Conservation (phyloP, 2,329 filamentous ascomycete species). For the Ophiostoma pallidulum region DNA sequence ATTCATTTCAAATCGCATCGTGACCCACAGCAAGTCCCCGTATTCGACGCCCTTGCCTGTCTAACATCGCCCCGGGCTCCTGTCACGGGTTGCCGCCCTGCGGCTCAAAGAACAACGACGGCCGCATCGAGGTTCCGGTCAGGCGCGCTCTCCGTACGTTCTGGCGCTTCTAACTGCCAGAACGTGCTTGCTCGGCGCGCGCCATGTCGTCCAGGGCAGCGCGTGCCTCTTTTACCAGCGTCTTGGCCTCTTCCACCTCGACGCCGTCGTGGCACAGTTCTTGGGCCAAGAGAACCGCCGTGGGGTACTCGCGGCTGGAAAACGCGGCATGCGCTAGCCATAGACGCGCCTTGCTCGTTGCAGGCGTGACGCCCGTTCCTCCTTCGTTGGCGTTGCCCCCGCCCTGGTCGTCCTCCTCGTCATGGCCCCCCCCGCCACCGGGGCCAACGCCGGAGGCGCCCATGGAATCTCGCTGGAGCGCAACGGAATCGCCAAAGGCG, state of each 20-base stretch:
- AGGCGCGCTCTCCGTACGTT: neutral
- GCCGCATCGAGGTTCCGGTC: neutral
- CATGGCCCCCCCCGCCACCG: conserved; percentile 27
- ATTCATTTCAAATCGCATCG: neutral
- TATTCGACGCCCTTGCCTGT: too few relatives aligned
- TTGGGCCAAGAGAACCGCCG: conserved; percentile 71
- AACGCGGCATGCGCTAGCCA: conserved; percentile 86
- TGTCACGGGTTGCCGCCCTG: neutral
- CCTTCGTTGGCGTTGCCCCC: conserved; percentile 17
- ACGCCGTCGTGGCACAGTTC: conserved; percentile 93
- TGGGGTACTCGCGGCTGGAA: conserved; percentile 61
- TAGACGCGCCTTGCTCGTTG: conserved; percentile 84
- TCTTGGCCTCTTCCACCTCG: conserved; percentile 95
- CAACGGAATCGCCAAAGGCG: conserved; percentile 38
- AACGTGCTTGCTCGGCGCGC: neutral
- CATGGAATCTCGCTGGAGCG: conserved; percentile 45
- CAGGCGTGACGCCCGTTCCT: conserved; percentile 58
- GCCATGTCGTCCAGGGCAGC: conserved; percentile 51
- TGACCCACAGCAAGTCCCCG: neutral
- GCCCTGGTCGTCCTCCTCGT: conserved; percentile 32
- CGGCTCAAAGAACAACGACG: neutral
- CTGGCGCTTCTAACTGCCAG: neutral
- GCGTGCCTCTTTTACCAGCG: conserved; percentile 76
- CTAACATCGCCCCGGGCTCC: neutral
- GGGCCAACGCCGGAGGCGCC: conserved; percentile 17